Conservation (phyloP, 768 basidiomycete genomes). For the Lactarius sanguifluus region DNA sequence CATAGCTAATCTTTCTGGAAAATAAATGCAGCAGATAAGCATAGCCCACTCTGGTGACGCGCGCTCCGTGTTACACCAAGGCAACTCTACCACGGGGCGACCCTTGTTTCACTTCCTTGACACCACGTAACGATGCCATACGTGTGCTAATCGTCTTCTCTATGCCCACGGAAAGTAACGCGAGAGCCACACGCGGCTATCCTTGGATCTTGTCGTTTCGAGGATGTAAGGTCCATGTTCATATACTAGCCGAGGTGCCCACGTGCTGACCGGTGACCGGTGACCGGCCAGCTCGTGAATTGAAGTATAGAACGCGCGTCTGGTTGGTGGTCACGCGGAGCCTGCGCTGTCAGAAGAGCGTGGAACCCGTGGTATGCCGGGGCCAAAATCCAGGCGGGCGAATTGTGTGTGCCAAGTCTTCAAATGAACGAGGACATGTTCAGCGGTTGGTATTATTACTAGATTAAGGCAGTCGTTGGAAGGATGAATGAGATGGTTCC, state of each 20-base stretch:
- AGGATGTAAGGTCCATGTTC: not conserved
- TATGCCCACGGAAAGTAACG: not conserved
- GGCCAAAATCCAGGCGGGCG: not conserved
- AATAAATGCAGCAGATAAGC: not conserved
- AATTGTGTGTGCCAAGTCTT: not conserved
- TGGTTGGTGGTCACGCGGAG: not conserved
- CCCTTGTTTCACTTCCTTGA: not conserved
- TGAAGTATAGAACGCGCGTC: not conserved
- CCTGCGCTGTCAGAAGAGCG: not conserved
- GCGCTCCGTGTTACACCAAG: not conserved
- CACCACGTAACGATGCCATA: not conserved
- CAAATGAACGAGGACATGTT: not conserved
- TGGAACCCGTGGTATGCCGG: not conserved
- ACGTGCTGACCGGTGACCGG: not conserved
- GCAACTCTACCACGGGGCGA: not conserved
- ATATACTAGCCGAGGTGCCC: not conserved
- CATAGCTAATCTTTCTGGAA: not conserved
- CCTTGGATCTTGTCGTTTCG: not conserved
- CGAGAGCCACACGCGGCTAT: not conserved
- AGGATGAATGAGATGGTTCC: not conserved
- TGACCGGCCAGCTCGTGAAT: not conserved
- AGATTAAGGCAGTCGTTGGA: not conserved
- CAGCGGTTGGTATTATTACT: not conserved
- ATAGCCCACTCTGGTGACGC: not conserved
- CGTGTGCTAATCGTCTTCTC: not conserved